Conservation (phyloP, 169 alveolate species). For the Cryptosporidium sp. region DNA sequence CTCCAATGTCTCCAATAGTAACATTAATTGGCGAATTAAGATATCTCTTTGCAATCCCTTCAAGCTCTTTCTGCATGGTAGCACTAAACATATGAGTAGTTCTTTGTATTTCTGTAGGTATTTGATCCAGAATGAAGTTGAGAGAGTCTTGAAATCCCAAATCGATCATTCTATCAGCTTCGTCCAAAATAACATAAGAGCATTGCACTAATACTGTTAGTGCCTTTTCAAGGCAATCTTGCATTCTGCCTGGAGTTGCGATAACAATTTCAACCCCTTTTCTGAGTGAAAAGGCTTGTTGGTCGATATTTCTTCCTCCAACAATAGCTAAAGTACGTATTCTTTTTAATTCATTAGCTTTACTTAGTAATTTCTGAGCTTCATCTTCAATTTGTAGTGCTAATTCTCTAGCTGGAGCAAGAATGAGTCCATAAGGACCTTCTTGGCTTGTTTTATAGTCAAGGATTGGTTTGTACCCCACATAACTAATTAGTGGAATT, state of each 20-base stretch:
- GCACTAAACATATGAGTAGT: slow-evolving; percentile 95
- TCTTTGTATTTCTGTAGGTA: slow-evolving; percentile 88
- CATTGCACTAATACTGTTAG: slow-evolving; percentile 92
- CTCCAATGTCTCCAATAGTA: slow-evolving; percentile 95
- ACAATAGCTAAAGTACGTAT: slow-evolving; percentile 92
- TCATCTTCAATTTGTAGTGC: slow-evolving; percentile 95
- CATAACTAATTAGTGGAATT: slow-evolving; percentile 93
- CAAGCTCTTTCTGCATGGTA: slow-evolving; percentile 96
- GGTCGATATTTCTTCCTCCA: slow-evolving; percentile 96
- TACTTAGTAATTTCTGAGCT: slow-evolving; percentile 87
- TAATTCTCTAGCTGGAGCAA: slow-evolving; percentile 95
- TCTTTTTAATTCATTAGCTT: slow-evolving; percentile 46
- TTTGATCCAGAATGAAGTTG: slow-evolving; percentile 90
- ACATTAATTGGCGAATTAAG: slow-evolving; percentile 90
- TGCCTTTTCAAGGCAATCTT: slow-evolving; percentile 93
- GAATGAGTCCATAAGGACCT: slow-evolving; percentile 95
- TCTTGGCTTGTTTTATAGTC: slow-evolving; percentile 91
- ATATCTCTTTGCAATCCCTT: slow-evolving; percentile 91
- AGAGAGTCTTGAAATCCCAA: slow-evolving; percentile 97
- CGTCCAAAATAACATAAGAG: slow-evolving; percentile 95
- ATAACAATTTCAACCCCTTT: slow-evolving; percentile 95
- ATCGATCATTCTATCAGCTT: slow-evolving; percentile 98
- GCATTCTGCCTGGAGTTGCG: slow-evolving; percentile 98
- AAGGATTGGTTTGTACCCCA: slow-evolving; percentile 89
- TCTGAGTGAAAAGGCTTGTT: slow-evolving; percentile 92